Percentiles rank a stretch among this genome's conserved stretches.
Conservation (phyloP, 768 basidiomycete species). For the Termitomyces bulborhizus region DNA sequence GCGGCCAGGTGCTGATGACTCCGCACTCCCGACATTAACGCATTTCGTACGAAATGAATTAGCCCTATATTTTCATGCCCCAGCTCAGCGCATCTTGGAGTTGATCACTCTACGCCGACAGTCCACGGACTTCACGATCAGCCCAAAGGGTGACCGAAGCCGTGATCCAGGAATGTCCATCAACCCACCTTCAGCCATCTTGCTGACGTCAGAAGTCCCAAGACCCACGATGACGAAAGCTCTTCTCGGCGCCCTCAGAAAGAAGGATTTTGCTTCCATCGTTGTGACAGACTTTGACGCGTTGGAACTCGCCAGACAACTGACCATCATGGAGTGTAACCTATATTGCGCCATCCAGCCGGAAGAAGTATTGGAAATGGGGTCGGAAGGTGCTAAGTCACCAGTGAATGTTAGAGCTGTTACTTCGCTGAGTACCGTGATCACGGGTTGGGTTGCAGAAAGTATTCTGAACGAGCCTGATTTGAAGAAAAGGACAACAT, state of each 20-base stretch:
- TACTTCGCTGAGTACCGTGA: constrained; percentile 81
- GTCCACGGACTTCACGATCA: constrained; percentile 40
- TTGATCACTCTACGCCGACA: constrained; percentile 52
- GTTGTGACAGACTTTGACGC: constrained; percentile 88
- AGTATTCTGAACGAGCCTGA: constrained; percentile 89
- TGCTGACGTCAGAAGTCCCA: constrained; percentile 63
- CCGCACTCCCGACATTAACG: constrained; percentile 49
- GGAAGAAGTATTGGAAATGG: constrained; percentile 84
- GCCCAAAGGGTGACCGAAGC: constrained; percentile 55
- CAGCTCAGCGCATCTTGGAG: constrained; percentile 70
- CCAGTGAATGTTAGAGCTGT: constrained; percentile 77
- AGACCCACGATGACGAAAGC: constrained; percentile 83
- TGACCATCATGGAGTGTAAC: constrained; percentile 90
- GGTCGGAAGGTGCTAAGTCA: constrained; percentile 59
- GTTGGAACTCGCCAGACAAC: constrained; percentile 86
- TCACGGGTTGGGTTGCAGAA: constrained; percentile 96
- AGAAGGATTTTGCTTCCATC: constrained; percentile 56
- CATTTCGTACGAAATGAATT: constrained; percentile 61
- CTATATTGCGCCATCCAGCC: constrained; percentile 83
- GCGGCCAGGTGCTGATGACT: constrained; percentile 69
- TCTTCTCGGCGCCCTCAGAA: constrained; percentile 60
- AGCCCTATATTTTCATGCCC: constrained; percentile 54
- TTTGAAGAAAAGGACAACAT: constrained; percentile 68
- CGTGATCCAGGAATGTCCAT: constrained; percentile 74
- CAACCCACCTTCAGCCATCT: constrained; percentile 44